Base-by-base conservation (phyloP, 2,329 filamentous ascomycete species). In the Phoma sp. region DNA sequence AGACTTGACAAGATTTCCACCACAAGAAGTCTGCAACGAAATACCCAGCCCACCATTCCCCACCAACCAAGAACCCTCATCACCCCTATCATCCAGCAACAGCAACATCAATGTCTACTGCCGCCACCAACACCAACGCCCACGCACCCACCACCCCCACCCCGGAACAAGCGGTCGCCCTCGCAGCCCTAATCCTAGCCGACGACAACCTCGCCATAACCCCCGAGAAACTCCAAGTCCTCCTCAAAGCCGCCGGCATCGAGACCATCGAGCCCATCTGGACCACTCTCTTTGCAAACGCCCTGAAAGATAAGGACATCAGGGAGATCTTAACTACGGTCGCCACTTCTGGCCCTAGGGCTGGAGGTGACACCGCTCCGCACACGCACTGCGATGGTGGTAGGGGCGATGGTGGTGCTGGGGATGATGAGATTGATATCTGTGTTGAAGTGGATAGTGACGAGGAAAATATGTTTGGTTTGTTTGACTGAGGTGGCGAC, bases 141-240 rank as follows among this genome's bases (percentile, higher is more conserved):
- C 21, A n/a, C 8, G 7, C 33, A 3, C 44, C 44, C 37, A 22
- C 15, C 37, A 51, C 37, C 19, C 51, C 61, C 57, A 62, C 60
- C n/a, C 57, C 64, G 21, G 67, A 70, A 39, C 62, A 54, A 81
- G 94, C 94, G 78, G 87, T 88, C 79, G 96, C 94, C 77, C 98
- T 97, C 87, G 95, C 95, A 78, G 92, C 94, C 80, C 89, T 99
- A 82, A 96, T 98, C 86, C 91, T 98, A 80, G 94, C 94, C 81
- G 95, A 99, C 87, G 94, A 97, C 74, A 89, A 88, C 82, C 82
- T 98, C 77, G 91, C 96, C 77, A 91, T 98, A 85, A 96, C 94
- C 79, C 85, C 95, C 85, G 95, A 98, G 82, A 98, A 98, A 86
- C 86, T 99, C 77, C 87, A 92, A 80, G 88, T 89, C 73, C 81